Percentiles rank a stretch among this genome's conserved stretches.
Evolutionary conservation across 2,329 filamentous ascomycete species (phyloP).

Genomic region (Capronia epimyces): DNA sequence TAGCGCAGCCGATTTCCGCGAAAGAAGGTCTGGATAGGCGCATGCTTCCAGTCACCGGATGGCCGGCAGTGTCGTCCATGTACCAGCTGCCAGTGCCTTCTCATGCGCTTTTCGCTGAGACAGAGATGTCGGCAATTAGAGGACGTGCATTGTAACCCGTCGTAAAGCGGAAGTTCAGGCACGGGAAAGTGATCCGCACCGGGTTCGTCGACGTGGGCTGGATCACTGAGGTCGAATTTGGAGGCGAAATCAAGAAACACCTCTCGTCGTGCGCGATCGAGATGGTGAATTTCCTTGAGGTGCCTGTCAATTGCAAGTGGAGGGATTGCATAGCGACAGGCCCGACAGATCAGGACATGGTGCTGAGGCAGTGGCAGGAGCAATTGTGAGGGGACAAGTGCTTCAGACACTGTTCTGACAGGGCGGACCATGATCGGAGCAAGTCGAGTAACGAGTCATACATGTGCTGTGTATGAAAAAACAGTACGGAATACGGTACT

Average conservation of each 20-base stretch:
- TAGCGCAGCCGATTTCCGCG: not conserved
- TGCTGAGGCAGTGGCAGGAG: conserved; percentile 22
- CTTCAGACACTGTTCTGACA: too few relatives aligned
- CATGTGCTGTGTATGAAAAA: too few relatives aligned
- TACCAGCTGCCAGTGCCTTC: not conserved
- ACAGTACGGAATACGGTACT: too few relatives aligned
- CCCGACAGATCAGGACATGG: conserved; percentile 26
- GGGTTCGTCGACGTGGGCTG: conserved; percentile 3
- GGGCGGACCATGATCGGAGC: not conserved
- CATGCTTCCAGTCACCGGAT: not conserved
- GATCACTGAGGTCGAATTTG: conserved; percentile 3
- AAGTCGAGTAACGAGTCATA: too few relatives aligned
- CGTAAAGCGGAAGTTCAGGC: conserved; percentile 1
- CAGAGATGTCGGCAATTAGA: not conserved
- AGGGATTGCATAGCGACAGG: conserved; percentile 30
- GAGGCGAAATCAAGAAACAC: conserved; percentile 15
- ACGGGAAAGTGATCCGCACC: conserved; percentile 6
- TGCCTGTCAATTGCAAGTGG: conserved; percentile 30
- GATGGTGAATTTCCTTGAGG: conserved; percentile 32
- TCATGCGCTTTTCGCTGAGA: conserved; percentile 1
- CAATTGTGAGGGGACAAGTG: conserved; percentile 8
- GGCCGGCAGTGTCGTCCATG: not conserved
- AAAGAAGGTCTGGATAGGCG: conserved; percentile 1
- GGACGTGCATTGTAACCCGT: conserved; percentile 1
- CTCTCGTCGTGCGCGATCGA: conserved; percentile 21